Evolutionary conservation across 1,284 basidiomycete genomes (phyloP).

Genomic region (Phaffia rhodozyma): DNA sequence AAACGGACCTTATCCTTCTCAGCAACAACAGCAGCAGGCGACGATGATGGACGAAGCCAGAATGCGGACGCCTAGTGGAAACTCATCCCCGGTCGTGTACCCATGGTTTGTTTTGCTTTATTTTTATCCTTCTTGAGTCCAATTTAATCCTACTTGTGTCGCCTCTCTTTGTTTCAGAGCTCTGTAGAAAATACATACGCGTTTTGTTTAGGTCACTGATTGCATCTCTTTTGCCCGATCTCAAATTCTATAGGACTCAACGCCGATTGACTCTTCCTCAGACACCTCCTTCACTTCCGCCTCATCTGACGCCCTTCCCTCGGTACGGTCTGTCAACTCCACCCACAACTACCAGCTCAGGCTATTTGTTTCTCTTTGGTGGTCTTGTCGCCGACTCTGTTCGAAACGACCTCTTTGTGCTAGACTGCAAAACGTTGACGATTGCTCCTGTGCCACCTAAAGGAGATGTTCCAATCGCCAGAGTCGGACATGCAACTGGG

Average conservation of each 20-base stretch:
- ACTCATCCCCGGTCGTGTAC: too few species aligned
- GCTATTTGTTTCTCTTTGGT: conserved; percentile 93
- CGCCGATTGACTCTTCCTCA: conserved; percentile 12
- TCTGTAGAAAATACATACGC: too few species aligned
- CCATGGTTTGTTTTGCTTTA: too few species aligned
- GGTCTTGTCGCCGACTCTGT: conserved; percentile 86
- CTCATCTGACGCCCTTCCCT: conserved; percentile 59
- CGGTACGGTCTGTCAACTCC: conserved; percentile 97
- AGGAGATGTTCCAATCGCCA: conserved; percentile 76
- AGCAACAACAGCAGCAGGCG: too few species aligned
- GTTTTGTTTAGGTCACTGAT: background rate
- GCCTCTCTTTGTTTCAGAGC: background rate
- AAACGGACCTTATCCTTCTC: too few species aligned
- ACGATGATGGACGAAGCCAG: too few species aligned
- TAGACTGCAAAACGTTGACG: conserved; percentile 66
- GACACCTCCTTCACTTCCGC: background rate
- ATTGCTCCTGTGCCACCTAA: conserved; percentile 71
- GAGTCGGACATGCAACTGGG: conserved; percentile 92
- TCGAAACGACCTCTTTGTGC: conserved; percentile 86
- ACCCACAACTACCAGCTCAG: conserved; percentile 59
- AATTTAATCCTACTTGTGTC: background rate
- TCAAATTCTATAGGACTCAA: conserved; percentile 1
- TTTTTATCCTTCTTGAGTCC: too few species aligned
- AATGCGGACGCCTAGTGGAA: too few species aligned
- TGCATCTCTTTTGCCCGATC: background rate